These are phyloP conservation scores for Fraxinus floribunda DNA, from an alignment of 305 asterid genomes.

Conservation along the genomic window DNA sequence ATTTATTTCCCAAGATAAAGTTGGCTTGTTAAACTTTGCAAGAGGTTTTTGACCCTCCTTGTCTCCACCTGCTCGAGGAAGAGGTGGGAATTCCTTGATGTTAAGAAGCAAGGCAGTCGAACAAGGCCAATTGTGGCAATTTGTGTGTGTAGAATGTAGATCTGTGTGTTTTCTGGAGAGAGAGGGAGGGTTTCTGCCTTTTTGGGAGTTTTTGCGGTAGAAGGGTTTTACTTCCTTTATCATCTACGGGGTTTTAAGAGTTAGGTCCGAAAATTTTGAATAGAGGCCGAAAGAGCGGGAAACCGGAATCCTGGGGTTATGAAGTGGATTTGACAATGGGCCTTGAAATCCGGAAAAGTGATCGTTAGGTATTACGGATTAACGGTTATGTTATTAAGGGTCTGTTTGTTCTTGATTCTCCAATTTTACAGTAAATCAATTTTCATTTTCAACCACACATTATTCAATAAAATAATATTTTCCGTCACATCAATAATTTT, in stretches of 20 bases:
- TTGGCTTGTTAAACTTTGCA: not conserved
- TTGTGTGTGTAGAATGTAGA: not conserved
- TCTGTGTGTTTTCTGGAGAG: not conserved
- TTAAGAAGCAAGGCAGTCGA: not conserved
- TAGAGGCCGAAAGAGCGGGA: conserved; percentile 3
- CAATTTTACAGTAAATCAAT: too few relatives aligned
- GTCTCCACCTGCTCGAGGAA: not conserved
- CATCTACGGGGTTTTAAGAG: not conserved
- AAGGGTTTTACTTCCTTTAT: not conserved
- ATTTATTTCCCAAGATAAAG: not conserved
- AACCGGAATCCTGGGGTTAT: not conserved
- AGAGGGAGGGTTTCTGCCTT: not conserved
- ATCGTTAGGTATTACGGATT: not conserved
- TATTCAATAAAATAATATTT: too few relatives aligned
- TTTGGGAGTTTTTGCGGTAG: not conserved
- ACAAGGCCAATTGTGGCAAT: too few relatives aligned
- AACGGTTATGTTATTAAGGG: not conserved
- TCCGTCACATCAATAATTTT: too few relatives aligned
- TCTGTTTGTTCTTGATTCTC: not conserved
- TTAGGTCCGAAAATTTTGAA: conserved; percentile 1
- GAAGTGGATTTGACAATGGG: not conserved
- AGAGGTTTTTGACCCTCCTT: not conserved
- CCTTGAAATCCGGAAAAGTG: not conserved
- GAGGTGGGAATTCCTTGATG: not conserved
- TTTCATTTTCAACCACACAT: too few relatives aligned